Conservation (phyloP, 2,329 filamentous ascomycete genomes). For the Cadophora luteo-olivacea region DNA sequence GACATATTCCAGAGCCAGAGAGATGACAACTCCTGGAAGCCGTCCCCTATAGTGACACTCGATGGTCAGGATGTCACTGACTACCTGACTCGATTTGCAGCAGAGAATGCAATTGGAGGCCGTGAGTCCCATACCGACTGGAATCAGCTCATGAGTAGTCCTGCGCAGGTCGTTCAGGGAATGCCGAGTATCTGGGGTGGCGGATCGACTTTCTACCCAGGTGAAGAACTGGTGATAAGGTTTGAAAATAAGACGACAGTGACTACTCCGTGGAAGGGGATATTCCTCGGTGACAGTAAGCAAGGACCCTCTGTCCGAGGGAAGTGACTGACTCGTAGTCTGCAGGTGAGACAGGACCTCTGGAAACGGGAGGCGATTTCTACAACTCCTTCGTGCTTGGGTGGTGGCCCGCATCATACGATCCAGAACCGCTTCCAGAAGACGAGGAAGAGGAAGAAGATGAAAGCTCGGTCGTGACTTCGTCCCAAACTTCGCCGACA, state of each 20-base stretch:
- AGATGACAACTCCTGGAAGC: slow-evolving; percentile 30
- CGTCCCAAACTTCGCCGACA: neutral
- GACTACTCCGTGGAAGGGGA: slow-evolving; percentile 44
- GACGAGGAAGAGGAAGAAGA: slow-evolving; percentile 13
- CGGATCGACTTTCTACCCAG: slow-evolving; percentile 47
- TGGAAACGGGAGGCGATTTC: slow-evolving; percentile 40
- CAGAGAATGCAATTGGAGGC: slow-evolving; percentile 42
- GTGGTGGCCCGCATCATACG: slow-evolving; percentile 33
- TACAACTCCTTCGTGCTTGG: slow-evolving; percentile 42
- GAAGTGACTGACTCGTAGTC: slow-evolving; percentile 4
- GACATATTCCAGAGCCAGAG: slow-evolving; percentile 45
- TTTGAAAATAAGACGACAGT: slow-evolving; percentile 48
- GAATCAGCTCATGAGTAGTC: slow-evolving; percentile 42
- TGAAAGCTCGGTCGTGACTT: neutral
- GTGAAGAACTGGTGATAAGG: slow-evolving; percentile 44
- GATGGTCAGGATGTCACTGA: slow-evolving; percentile 58
- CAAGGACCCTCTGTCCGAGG: neutral
- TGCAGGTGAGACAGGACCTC: slow-evolving; percentile 39
- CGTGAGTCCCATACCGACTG: slow-evolving; percentile 49
- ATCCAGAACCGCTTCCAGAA: slow-evolving; percentile 10
- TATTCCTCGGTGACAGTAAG: slow-evolving; percentile 26
- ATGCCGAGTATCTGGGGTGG: slow-evolving; percentile 45
- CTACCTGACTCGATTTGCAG: slow-evolving; percentile 53
- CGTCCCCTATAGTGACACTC: slow-evolving; percentile 58
- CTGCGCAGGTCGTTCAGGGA: slow-evolving; percentile 42